These are phyloP conservation scores for Phytophthora foliorum DNA, from an alignment of 352 stramenopile genomes.

Conservation along the genomic window DNA sequence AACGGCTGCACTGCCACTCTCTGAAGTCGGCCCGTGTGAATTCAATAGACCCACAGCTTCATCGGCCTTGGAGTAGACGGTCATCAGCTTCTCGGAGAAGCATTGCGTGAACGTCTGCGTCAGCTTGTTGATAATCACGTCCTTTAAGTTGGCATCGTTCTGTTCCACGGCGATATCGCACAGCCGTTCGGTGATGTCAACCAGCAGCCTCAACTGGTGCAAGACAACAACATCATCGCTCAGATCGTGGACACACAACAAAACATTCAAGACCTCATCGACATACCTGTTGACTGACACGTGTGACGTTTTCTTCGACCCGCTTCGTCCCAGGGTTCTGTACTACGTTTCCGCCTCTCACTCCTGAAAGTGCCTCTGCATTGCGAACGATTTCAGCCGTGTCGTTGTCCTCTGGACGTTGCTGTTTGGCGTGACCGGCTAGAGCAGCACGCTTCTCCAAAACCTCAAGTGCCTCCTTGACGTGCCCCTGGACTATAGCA, in stretches of 20 bases:
- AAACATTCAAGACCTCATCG: not conserved
- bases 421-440: slow-evolving; percentile 15
- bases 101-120: slow-evolving; percentile 79
- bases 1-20: slow-evolving; percentile 31
- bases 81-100: slow-evolving; percentile 75
- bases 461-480: slow-evolving; percentile 73
- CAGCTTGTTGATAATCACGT: slow-evolving; percentile 73
- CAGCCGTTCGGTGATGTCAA: slow-evolving; percentile 74
- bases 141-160: slow-evolving; percentile 78
- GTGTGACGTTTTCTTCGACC: slow-evolving; percentile 74
- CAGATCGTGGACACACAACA: slow-evolving; percentile 1
- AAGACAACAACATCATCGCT: slow-evolving; percentile 9
- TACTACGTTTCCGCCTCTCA: slow-evolving; percentile 45
- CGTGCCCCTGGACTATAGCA: slow-evolving; percentile 64
- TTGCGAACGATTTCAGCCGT: slow-evolving; percentile 59
- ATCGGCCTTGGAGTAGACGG: slow-evolving; percentile 72
- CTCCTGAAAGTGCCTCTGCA: slow-evolving; percentile 43
- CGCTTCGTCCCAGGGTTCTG: slow-evolving; percentile 60
- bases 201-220: slow-evolving; percentile 55
- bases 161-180: slow-evolving; percentile 83
- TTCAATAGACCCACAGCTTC: slow-evolving; percentile 49
- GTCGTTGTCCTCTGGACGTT: slow-evolving; percentile 46
- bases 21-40: slow-evolving; percentile 39
- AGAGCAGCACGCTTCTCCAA: slow-evolving; percentile 68
- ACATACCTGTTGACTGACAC: slow-evolving; percentile 72